Percentiles rank a stretch among this genome's conserved stretches.
Evolutionary conservation across 371 early-diverging fungal genomes (phyloP).

Genomic region (Mortierella sp.): DNA sequence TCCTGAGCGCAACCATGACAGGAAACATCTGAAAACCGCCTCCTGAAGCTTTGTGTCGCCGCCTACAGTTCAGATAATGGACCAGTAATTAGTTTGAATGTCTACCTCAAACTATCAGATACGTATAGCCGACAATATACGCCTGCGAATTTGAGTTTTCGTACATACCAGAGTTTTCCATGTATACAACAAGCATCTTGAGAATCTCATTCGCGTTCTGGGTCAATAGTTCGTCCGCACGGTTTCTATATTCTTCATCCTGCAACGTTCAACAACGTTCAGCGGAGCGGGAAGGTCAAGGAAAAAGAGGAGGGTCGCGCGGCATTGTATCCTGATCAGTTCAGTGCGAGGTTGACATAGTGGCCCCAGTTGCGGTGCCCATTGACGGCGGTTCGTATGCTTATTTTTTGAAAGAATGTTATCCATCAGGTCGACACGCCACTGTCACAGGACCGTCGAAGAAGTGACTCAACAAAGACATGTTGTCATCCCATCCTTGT

Average conservation of each 20-base stretch:
- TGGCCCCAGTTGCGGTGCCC: slow-evolving; percentile 10
- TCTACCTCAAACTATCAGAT: neutral
- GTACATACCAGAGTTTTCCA: slow-evolving; percentile 75
- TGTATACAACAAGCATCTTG: slow-evolving; percentile 72
- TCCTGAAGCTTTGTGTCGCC: slow-evolving; percentile 71
- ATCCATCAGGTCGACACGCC: neutral
- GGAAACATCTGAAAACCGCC: slow-evolving; percentile 80
- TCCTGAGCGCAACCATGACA: slow-evolving; percentile 89
- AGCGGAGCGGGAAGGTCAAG: slow-evolving; percentile 8
- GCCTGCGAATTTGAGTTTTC: neutral
- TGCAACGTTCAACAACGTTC: slow-evolving; percentile 39
- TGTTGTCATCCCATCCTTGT: neutral
- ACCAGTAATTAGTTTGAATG: neutral
- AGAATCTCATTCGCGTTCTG: slow-evolving; percentile 75
- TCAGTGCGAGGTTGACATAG: slow-evolving; percentile 22
- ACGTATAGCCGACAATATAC: too few relatives aligned
- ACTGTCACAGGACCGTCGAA: neutral
- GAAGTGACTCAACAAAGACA: neutral
- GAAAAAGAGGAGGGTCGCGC: neutral
- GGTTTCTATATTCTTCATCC: slow-evolving; percentile 74
- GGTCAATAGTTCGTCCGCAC: slow-evolving; percentile 75
- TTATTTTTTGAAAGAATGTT: neutral
- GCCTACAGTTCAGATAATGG: slow-evolving; percentile 37
- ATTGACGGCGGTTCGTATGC: neutral
- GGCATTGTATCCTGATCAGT: slow-evolving; percentile 36